phyloP scores from a whole-genome alignment of 352 stramenopile species.

The Phytophthora rubi region DNA sequence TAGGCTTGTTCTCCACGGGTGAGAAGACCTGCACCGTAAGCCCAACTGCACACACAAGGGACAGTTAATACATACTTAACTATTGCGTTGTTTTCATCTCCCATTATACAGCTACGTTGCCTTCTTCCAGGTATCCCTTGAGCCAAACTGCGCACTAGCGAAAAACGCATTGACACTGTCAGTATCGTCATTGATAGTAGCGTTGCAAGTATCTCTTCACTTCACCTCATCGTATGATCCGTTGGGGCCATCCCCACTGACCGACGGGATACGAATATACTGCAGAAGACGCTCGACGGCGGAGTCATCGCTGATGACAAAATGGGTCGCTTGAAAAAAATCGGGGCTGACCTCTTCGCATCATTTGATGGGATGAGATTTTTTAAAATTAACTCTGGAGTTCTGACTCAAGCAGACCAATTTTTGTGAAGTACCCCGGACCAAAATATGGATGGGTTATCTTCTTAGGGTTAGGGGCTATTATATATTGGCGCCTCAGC shows the following conservation, averaged over 20 bases:
- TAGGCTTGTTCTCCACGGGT: slow-evolving; percentile 74
- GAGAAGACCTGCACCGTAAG: slow-evolving; percentile 61
- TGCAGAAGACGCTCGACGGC: slow-evolving; percentile 72
- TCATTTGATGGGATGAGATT: too few species aligned
- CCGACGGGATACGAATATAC: slow-evolving; percentile 75
- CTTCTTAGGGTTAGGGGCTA: too few species aligned
- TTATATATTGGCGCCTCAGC: background rate
- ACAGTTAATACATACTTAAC: background rate
- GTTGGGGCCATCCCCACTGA: slow-evolving; percentile 74
- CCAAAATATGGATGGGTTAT: too few species aligned
- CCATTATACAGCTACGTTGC: slow-evolving; percentile 15
- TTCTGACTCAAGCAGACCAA: too few species aligned
- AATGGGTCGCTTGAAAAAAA: background rate
- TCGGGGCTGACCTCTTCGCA: too few species aligned
- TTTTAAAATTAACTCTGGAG: too few species aligned
- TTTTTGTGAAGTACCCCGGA: too few species aligned
- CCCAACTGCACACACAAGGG: slow-evolving; percentile 32
- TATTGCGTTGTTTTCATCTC: too few species aligned
- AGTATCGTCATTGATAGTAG: too few species aligned
- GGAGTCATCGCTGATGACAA: slow-evolving; percentile 16
- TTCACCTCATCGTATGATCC: slow-evolving; percentile 68
- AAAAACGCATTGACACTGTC: background rate
- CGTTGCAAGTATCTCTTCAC: too few species aligned
- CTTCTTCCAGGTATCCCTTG: slow-evolving; percentile 50
- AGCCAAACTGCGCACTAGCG: slow-evolving; percentile 71